These are phyloP conservation scores for Mucor plumbeus DNA, from an alignment of 371 early-diverging fungal species.

Conservation along the genomic window DNA sequence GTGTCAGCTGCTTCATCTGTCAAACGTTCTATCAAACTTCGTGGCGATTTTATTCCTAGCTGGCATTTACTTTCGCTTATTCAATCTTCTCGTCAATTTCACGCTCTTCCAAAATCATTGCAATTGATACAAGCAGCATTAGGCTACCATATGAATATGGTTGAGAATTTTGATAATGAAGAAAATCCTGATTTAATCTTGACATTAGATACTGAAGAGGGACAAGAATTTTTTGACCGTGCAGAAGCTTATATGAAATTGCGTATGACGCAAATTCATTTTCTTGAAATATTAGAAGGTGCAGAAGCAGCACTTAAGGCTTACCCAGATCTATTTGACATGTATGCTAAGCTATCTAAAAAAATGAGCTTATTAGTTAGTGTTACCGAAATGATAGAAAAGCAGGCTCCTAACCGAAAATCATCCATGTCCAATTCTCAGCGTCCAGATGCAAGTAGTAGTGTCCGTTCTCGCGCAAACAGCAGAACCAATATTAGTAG, in stretches of 20 bases:
- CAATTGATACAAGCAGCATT: slow-evolving; percentile 74
- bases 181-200: slow-evolving; percentile 14
- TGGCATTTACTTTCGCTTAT: slow-evolving; percentile 89
- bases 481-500: slow-evolving; percentile 7
- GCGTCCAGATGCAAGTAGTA: neutral
- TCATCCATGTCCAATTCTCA: neutral
- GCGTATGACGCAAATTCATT: slow-evolving; percentile 32
- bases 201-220: slow-evolving; percentile 16
- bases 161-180: slow-evolving; percentile 11
- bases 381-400: neutral
- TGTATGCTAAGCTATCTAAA: slow-evolving; percentile 63
- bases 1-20: slow-evolving; percentile 61
- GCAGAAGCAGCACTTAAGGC: slow-evolving; percentile 55
- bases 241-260: slow-evolving; percentile 33
- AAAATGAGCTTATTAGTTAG: slow-evolving; percentile 1
- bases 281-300: slow-evolving; percentile 50
- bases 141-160: slow-evolving; percentile 17
- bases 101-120: slow-evolving; percentile 59
- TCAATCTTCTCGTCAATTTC: slow-evolving; percentile 58
- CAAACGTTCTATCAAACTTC: slow-evolving; percentile 65
- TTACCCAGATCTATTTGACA: slow-evolving; percentile 63
- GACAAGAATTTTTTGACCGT: slow-evolving; percentile 27
- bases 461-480: neutral
- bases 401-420: neutral
- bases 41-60: slow-evolving; percentile 70